A percentile compares a stretch with the other conserved stretches of the same genome.
Evolutionary conservation across 2,329 filamentous ascomycete genomes (phyloP).

Genomic region (Exophiala sp.): DNA sequence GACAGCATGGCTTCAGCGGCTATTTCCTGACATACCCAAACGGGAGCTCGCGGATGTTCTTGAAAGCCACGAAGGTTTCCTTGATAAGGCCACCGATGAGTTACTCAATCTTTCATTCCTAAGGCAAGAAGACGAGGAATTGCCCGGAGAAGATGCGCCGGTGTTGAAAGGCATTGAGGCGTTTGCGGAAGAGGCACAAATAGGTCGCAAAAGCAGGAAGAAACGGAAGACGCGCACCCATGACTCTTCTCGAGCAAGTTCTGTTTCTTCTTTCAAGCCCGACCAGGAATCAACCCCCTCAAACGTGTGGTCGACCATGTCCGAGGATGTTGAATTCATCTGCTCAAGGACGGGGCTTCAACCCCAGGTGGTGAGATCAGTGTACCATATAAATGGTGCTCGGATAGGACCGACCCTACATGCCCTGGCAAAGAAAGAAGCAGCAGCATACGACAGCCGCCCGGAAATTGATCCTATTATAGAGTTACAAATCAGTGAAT

Average conservation of each 20-base stretch:
- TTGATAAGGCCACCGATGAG: conserved; percentile 67
- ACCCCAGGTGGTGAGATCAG: conserved; percentile 46
- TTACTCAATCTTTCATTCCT: conserved; percentile 74
- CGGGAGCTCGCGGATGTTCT: conserved; percentile 16
- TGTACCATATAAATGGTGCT: conserved; percentile 55
- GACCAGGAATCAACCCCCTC: conserved; percentile 23
- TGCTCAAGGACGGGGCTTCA: conserved; percentile 45
- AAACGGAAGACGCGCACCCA: conserved; percentile 28
- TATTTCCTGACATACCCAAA: conserved; percentile 61
- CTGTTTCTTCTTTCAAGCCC: conserved; percentile 22
- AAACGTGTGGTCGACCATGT: conserved; percentile 56
- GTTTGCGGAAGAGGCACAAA: conserved; percentile 55
- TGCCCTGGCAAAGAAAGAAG: conserved; percentile 47
- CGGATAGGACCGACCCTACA: conserved; percentile 52
- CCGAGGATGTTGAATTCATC: conserved; percentile 57
- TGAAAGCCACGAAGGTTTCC: conserved; percentile 52
- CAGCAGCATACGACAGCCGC: conserved; percentile 36
- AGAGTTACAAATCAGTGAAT: conserved; percentile 47
- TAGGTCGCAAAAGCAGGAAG: conserved; percentile 34
- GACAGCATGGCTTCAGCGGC: conserved; percentile 55
- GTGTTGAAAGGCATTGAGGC: conserved; percentile 71
- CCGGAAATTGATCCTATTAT: conserved; percentile 41
- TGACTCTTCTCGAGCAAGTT: conserved; percentile 28
- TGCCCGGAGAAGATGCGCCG: conserved; percentile 39
- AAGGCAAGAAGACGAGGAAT: conserved; percentile 56